Percentiles rank a stretch among this genome's conserved stretches.
Evolutionary conservation across 352 stramenopile species (phyloP).

Genomic region (Phytophthora idaei): DNA sequence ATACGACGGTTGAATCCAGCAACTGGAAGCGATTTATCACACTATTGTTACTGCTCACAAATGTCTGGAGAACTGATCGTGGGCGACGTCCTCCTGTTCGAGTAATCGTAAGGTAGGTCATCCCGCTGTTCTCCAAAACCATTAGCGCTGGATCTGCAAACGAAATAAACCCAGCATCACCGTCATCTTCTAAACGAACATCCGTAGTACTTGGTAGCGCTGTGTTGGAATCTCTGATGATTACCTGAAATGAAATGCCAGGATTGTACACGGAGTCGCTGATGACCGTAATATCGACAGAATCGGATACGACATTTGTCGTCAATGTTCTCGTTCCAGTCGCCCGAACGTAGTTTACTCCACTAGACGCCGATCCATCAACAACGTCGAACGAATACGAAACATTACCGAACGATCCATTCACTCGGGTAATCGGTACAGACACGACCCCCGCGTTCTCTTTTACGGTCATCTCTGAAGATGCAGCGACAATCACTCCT

Average conservation of each 20-base stretch:
- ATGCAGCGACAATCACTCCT: constrained; percentile 38
- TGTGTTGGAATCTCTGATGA: constrained; percentile 38
- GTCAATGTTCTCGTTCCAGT: constrained; percentile 24
- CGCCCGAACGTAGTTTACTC: constrained; percentile 40
- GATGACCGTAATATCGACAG: constrained; percentile 43
- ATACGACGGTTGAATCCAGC: constrained; percentile 33
- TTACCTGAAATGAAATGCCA: constrained; percentile 48
- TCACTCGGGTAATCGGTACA: constrained; percentile 48
- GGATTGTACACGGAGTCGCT: constrained; percentile 52
- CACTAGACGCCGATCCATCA: constrained; percentile 38
- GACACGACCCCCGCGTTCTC: constrained; percentile 37
- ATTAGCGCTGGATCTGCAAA: constrained; percentile 32
- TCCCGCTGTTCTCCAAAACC: constrained; percentile 42
- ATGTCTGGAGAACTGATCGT: constrained; percentile 32
- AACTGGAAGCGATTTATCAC: constrained; percentile 46
- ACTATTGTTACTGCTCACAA: constrained; percentile 19
- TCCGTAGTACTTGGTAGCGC: constrained; percentile 30
- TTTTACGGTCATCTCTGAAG: constrained; percentile 20
- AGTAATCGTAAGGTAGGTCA: constrained; percentile 31
- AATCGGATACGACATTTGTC: constrained; percentile 34
- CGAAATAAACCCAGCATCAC: constrained; percentile 56
- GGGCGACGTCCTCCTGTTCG: constrained; percentile 38
- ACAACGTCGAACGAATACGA: constrained; percentile 44
- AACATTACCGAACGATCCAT: constrained; percentile 55
- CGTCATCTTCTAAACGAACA: constrained; percentile 52